phyloP scores from a whole-genome alignment of 768 basidiomycete genomes.

The Galerina marginata region DNA sequence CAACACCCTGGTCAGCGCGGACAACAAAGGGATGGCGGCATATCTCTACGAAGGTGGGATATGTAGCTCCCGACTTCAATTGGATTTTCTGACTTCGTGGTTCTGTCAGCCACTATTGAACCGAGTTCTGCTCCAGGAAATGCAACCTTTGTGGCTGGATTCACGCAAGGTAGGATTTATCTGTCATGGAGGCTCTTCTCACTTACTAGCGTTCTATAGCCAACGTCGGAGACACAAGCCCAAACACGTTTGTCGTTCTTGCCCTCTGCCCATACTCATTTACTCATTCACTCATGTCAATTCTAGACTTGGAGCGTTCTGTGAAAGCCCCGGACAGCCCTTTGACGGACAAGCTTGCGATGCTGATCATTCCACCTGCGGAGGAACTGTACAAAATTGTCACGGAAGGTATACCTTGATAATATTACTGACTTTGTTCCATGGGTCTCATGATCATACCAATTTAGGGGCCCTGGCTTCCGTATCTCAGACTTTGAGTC shows the following conservation, averaged over 20 bases:
- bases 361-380: conserved; percentile 76
- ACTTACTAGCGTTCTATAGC: conserved; percentile 43
- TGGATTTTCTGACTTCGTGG: neutral
- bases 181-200: conserved; percentile 5
- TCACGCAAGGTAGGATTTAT: conserved; percentile 64
- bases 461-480: conserved; percentile 74
- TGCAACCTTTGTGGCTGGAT: conserved; percentile 74
- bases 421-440: conserved; percentile 6
- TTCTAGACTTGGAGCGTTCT: conserved; percentile 69
- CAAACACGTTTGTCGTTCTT: conserved; percentile 66
- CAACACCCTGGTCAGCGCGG: conserved; percentile 79
- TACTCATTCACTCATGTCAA: conserved; percentile 1
- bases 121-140: conserved; percentile 72
- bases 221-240: conserved; percentile 82
- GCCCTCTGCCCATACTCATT: conserved; percentile 12
- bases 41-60: conserved; percentile 72
- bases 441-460: conserved; percentile 5
- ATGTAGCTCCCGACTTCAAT: neutral
- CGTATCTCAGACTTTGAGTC: conserved; percentile 77
- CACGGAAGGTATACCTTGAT: conserved; percentile 60
- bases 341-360: conserved; percentile 74
- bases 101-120: conserved; percentile 58
- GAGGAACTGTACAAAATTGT: conserved; percentile 68
- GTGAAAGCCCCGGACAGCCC: conserved; percentile 73
- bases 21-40: conserved; percentile 89